Evolutionary conservation across 768 basidiomycete genomes (phyloP).

Genomic region (Rhizopogon vesiculosus): DNA sequence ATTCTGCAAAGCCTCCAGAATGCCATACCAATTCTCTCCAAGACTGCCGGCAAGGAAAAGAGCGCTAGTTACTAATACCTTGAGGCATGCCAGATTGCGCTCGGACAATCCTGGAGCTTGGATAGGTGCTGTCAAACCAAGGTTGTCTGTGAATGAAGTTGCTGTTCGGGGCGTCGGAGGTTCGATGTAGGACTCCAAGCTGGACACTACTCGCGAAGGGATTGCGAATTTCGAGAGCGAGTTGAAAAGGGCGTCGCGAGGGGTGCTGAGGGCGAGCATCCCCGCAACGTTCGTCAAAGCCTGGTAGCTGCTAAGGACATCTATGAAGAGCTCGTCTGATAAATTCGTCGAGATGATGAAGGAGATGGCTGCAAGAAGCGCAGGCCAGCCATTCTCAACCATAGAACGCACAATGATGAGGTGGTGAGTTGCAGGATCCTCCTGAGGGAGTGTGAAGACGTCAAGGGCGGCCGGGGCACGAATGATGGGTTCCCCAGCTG

Average conservation of each 20-base stretch:
- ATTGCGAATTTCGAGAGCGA: slow-evolving; percentile 89
- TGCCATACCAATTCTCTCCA: slow-evolving; percentile 88
- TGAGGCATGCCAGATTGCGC: slow-evolving; percentile 87
- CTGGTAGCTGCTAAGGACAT: slow-evolving; percentile 78
- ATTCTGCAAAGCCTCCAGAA: slow-evolving; percentile 89
- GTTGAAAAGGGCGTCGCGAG: slow-evolving; percentile 90
- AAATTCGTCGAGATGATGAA: slow-evolving; percentile 89
- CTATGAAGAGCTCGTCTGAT: slow-evolving; percentile 87
- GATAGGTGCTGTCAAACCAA: slow-evolving; percentile 49
- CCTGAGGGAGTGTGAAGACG: slow-evolving; percentile 46
- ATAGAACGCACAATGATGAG: slow-evolving; percentile 68
- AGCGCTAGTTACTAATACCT: slow-evolving; percentile 72
- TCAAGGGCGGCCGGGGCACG: slow-evolving; percentile 75
- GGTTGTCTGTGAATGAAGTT: slow-evolving; percentile 56
- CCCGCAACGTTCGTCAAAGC: slow-evolving; percentile 86
- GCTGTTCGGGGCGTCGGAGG: slow-evolving; percentile 58
- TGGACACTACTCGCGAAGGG: slow-evolving; percentile 85
- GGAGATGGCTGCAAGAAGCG: slow-evolving; percentile 83
- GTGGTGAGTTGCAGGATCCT: slow-evolving; percentile 50
- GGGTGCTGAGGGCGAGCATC: slow-evolving; percentile 80
- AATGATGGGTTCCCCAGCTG: slow-evolving; percentile 58
- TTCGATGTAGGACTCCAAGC: slow-evolving; percentile 59
- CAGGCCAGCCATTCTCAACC: slow-evolving; percentile 88
- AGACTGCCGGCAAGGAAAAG: slow-evolving; percentile 81
- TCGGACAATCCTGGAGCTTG: slow-evolving; percentile 78